Evolutionary conservation across 495 filamentous ascomycete species (phyloP).

Genomic region (Aspergillus baeticus): DNA sequence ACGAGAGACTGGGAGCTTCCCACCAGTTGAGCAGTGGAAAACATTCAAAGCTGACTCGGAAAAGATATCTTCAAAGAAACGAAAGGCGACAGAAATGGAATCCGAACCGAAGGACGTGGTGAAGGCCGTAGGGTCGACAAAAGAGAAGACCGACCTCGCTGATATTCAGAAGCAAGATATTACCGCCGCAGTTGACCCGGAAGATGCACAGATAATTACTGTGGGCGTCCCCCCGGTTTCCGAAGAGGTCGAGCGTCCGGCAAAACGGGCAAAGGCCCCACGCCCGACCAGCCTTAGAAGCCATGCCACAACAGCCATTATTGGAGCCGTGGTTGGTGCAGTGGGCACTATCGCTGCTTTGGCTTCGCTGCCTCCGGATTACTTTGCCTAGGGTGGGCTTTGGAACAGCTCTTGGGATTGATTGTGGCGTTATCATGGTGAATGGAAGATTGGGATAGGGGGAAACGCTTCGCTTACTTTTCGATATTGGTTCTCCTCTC

Average conservation of each 20-base stretch:
- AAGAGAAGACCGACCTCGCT: slow-evolving; percentile 17
- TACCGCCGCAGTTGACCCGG: neutral
- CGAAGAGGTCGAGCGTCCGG: slow-evolving; percentile 20
- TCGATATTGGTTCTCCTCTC: neutral
- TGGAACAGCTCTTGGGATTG: neutral
- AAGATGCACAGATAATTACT: slow-evolving; percentile 10
- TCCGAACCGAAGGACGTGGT: neutral
- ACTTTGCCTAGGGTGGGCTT: slow-evolving; percentile 25
- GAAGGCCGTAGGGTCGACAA: neutral
- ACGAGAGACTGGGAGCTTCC: neutral
- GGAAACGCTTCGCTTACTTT: neutral
- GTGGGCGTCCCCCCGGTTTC: slow-evolving; percentile 14
- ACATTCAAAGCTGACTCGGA: neutral
- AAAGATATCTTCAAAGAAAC: neutral
- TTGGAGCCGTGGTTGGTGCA: slow-evolving; percentile 47
- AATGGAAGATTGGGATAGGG: neutral
- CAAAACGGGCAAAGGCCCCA: slow-evolving; percentile 33
- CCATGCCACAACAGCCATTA: slow-evolving; percentile 44
- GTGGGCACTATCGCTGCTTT: slow-evolving; percentile 50
- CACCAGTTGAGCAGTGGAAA: neutral
- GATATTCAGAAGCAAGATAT: slow-evolving; percentile 26
- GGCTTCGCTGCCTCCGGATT: slow-evolving; percentile 44
- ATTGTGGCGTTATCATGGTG: slow-evolving; percentile 1
- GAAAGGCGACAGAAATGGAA: slow-evolving; percentile 17
- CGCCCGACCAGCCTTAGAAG: slow-evolving; percentile 23